Percentiles rank a stretch among this genome's conserved stretches.
Evolutionary conservation across 768 basidiomycete species (phyloP).

Genomic region (Trametes elegans): DNA sequence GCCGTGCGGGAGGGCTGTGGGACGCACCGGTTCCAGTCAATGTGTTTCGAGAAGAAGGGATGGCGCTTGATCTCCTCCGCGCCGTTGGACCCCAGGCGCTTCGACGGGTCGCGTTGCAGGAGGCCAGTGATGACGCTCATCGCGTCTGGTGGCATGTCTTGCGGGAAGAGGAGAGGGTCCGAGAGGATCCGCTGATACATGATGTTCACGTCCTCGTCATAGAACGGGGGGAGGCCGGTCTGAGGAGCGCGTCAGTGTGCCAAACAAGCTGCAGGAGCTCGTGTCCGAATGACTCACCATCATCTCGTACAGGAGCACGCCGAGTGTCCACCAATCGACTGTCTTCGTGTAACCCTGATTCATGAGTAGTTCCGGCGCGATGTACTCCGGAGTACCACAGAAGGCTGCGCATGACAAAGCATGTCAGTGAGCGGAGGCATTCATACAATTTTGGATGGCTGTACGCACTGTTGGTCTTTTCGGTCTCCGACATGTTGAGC

Average conservation of each 20-base stretch:
- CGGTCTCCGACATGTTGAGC: conserved; percentile 95
- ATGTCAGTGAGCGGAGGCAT: conserved; percentile 17
- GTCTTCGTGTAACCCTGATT: conserved; percentile 97
- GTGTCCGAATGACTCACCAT: conserved; percentile 54
- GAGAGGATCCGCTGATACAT: conserved; percentile 96
- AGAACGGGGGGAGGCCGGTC: conserved; percentile 97
- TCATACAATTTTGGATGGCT: not conserved
- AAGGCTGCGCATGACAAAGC: conserved; percentile 57
- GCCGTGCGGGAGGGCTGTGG: not conserved
- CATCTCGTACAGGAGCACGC: conserved; percentile 96
- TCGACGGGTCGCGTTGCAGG: conserved; percentile 83
- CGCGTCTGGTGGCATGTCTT: conserved; percentile 87
- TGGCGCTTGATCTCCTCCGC: conserved; percentile 96
- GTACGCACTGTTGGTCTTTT: conserved; percentile 90
- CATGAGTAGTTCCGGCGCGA: conserved; percentile 94
- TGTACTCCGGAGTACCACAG: conserved; percentile 98
- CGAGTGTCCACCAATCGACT: conserved; percentile 99
- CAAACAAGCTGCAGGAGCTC: not conserved
- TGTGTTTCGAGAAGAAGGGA: conserved; percentile 90
- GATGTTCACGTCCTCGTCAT: conserved; percentile 97
- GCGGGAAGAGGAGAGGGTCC: conserved; percentile 90
- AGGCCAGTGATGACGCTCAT: conserved; percentile 85
- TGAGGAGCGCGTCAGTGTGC: conserved; percentile 31
- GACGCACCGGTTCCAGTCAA: conserved; percentile 82
- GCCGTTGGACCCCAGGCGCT: conserved; percentile 87